Base-by-base conservation (phyloP, 1,284 basidiomycete species). In the Trichosporon ovoides region DNA sequence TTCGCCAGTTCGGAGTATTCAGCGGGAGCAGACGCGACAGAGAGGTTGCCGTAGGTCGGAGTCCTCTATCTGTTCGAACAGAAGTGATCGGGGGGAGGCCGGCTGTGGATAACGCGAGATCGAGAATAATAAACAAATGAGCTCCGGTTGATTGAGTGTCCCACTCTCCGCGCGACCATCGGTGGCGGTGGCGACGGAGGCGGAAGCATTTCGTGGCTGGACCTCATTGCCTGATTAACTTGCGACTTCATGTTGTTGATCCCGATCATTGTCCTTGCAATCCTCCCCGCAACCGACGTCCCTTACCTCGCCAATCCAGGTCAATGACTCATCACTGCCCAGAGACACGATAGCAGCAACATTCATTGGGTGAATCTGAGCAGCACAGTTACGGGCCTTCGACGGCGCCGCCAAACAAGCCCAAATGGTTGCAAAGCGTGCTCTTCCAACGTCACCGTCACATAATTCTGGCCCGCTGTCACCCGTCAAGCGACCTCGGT, bases 111-210 rank as follows among this genome's bases (percentile, higher is more conserved):
- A 48, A n/a, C 43, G n/a, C 40, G 22, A 48, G 43, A 48, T 48
- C 43, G 43, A 48, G 43, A 24, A 31, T 22, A 48, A 48, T 28
- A 48, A 48, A 48, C 43, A 48, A 48, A 48, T 48, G 43, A 48
- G 43, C 43, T 48, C 43, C 16, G 43, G 43, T 48, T 22, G 43
- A 28, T 28, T 28, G 43, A 48, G 22, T 48, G 43, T 48, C 43
- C 43, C 43, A 48, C 43, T 28, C 22, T 48, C 43, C 43, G 43
- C 43, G 43, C 43, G 14, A 48, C 43, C 4, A 31, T 9, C 28
- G 28, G 28, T 24, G 20, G 24, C 43, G 28, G 43, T 48, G 43
- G 43, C 43, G 43, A 48, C 43, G 22, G 43, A 16, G 13, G 13
- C 43, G 43, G 43, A 48, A 48, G 43, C 43, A 48, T 48, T 22